Conservation (phyloP, 2,329 filamentous ascomycete species). For the Verticillium longisporum region DNA sequence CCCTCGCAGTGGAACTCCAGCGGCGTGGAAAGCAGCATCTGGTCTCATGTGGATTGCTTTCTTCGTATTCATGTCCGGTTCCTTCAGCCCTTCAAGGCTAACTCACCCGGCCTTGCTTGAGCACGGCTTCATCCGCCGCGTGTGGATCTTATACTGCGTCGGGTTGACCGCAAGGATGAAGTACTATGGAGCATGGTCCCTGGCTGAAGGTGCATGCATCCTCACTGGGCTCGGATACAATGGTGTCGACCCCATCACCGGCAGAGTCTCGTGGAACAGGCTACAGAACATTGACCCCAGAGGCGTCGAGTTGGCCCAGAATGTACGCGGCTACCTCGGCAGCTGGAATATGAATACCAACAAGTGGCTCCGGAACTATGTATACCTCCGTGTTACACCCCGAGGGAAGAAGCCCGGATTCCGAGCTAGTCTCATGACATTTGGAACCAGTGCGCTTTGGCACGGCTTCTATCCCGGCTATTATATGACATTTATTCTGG, state of each 20-base stretch:
- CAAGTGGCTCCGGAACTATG: constrained; percentile 90
- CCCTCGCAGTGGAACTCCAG: constrained; percentile 81
- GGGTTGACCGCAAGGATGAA: constrained; percentile 78
- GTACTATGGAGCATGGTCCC: constrained; percentile 92
- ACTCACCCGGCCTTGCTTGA: constrained; percentile 59
- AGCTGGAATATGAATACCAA: constrained; percentile 99
- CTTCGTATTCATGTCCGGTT: constrained; percentile 66
- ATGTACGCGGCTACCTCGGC: constrained; percentile 83
- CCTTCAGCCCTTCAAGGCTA: constrained; percentile 59
- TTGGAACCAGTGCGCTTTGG: constrained; percentile 92
- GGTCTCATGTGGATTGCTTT: constrained; percentile 74
- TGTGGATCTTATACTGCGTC: constrained; percentile 79
- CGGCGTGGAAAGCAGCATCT: constrained; percentile 63
- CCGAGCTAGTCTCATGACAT: constrained; percentile 87
- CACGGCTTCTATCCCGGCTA: constrained; percentile 98
- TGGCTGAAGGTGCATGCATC: constrained; percentile 93
- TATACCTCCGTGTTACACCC: constrained; percentile 92
- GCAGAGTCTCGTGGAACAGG: constrained; percentile 80
- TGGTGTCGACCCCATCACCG: constrained; percentile 77
- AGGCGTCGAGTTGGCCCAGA: constrained; percentile 84
- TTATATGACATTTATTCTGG: constrained; percentile 84
- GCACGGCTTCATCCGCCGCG: constrained; percentile 62
- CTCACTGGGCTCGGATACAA: constrained; percentile 91
- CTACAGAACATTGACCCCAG: constrained; percentile 84
- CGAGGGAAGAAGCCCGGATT: constrained; percentile 96